Base-by-base conservation (phyloP, 2,329 filamentous ascomycete genomes). In the Fusarium sp. region DNA sequence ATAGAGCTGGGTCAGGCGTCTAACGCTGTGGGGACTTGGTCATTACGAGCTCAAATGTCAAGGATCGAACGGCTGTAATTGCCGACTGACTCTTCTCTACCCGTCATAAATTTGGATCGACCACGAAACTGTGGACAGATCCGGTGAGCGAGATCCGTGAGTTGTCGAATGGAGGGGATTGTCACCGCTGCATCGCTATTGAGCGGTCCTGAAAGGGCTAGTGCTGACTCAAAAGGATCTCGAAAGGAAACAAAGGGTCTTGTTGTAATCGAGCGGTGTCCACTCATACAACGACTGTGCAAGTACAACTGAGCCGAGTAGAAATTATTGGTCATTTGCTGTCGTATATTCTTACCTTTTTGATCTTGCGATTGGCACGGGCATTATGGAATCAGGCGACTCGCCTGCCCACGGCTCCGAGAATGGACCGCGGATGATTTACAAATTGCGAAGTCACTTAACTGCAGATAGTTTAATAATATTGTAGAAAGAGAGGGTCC, bases 241-340 rank as follows among this genome's bases (percentile, higher is more conserved):
- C 9, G 7, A 33, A 18, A 0, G 7, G 5, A 9, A 11, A 3
- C 22, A 13, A n/a, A 49, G 2, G 28, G 22, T n/a, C 22, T 10
- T 9, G 2, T 10, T 9, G 2, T n/a, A 18, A 13, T 17, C 6
- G 3, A 9, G 18, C 9, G 3, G 9, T 49, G 11, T 10, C 47
- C 47, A 33, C 47, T 33, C 6, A 6, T 6, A 7, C 28, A n/a
- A 33, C 28, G 28, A 33, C 47, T 7, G 10, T 18, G 10, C 11
- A 33, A 9, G 20, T 17, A 17, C 12, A 4, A 31, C 10, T n/a
- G 47, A 49, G 20, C 22, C 1, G 22, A 31, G 6, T 6, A n/a
- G 28, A 49, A 31, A n/a, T 18, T 13, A 6, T 33, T n/a, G 10
- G 7, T 10, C 22, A 33, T n/a, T 49, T 33, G 15, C 11, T 9